These are phyloP conservation scores for Trametes punicea DNA, from an alignment of 768 basidiomycete species.

Conservation along the genomic window DNA sequence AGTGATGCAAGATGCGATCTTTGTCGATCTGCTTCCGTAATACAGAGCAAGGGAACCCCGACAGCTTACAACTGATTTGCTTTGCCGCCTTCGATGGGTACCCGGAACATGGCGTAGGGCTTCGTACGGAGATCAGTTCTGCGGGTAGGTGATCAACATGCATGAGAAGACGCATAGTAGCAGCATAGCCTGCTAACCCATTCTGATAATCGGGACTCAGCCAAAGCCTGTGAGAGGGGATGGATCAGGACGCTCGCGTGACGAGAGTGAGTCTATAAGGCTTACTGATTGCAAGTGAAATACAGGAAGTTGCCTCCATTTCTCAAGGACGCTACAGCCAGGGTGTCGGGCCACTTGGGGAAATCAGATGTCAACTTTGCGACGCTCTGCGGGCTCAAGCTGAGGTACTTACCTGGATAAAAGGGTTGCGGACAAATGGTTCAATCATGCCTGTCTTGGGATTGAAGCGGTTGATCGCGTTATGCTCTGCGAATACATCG, in stretches of 20 bases:
- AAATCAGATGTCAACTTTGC: background rate
- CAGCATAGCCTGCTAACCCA: conserved; percentile 4
- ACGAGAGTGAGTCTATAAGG: background rate
- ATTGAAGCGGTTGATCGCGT: conserved; percentile 20
- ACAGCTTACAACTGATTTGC: background rate
- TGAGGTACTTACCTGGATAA: conserved; percentile 14
- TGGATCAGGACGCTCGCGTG: background rate
- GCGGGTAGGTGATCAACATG: background rate
- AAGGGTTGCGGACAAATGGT: conserved; percentile 20
- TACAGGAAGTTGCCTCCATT: conserved; percentile 19
- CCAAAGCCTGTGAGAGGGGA: conserved; percentile 9
- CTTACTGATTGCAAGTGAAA: conserved; percentile 17
- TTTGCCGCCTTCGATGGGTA: conserved; percentile 17
- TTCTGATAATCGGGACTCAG: conserved; percentile 22
- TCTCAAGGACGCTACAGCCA: conserved; percentile 16
- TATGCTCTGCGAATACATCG: conserved; percentile 10
- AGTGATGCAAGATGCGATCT: too few species aligned
- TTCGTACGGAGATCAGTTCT: conserved; percentile 21
- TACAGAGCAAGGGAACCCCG: background rate
- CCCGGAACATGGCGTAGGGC: conserved; percentile 20
- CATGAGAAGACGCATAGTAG: background rate
- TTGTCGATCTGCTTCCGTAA: background rate
- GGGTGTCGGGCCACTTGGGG: conserved; percentile 19
- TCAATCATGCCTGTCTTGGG: conserved; percentile 18
- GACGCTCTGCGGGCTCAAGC: background rate